Conservation (phyloP, 140 eudicot species). For the Oenanthe javanica region DNA sequence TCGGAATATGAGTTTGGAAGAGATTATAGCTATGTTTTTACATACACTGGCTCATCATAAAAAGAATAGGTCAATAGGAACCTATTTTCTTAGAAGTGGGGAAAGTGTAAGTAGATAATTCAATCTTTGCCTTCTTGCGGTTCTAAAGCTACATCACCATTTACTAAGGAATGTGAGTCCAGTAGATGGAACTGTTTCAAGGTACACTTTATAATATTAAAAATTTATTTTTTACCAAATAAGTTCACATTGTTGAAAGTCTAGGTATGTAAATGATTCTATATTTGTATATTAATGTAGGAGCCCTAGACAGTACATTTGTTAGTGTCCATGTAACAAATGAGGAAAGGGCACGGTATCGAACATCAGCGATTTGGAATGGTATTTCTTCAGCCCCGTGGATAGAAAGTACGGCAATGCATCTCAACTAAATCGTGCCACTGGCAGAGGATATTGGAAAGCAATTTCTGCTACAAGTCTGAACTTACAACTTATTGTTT, state of each 20-base stretch:
- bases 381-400: slow-evolving; percentile 90
- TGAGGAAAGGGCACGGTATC: too few species aligned
- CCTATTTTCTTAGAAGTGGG: neutral
- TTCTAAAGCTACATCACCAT: too few species aligned
- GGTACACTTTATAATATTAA: too few species aligned
- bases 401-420: slow-evolving; percentile 83
- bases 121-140: neutral
- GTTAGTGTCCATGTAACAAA: too few species aligned
- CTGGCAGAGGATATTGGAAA: slow-evolving; percentile 87
- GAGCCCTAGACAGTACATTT: too few species aligned
- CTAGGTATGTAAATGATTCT: too few species aligned
- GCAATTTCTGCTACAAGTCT: slow-evolving; percentile 34
- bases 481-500: slow-evolving; percentile 23
- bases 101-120: neutral
- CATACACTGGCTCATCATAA: neutral
- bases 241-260: too few species aligned
- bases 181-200: too few species aligned
- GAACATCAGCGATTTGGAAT: slow-evolving; percentile 79
- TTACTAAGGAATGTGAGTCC: too few species aligned
- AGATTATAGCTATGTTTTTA: neutral
- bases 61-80: neutral
- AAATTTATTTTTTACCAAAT: neutral
- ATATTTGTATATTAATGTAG: too few species aligned
- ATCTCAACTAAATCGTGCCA: slow-evolving; percentile 79
- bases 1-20: neutral